Conservation (phyloP, 1,139 yeast species). For the Taphrina flavorubra region DNA sequence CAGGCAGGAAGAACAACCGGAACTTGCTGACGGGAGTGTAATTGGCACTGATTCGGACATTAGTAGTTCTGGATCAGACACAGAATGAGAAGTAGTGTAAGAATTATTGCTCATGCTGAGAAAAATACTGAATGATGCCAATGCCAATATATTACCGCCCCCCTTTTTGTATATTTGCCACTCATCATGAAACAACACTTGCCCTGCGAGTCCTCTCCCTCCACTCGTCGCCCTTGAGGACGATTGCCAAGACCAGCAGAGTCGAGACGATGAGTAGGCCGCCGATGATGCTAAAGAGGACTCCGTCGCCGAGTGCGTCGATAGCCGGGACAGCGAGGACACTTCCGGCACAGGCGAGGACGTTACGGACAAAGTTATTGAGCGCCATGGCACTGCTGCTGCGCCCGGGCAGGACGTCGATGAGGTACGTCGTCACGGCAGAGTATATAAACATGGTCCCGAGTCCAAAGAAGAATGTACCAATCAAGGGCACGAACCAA, state of each 20-base stretch:
- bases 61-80: conserved; percentile 3
- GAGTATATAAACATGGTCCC: conserved; percentile 86
- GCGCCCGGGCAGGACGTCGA: conserved; percentile 83
- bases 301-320: conserved; percentile 19
- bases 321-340: conserved; percentile 20
- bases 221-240: conserved; percentile 26
- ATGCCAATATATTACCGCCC: background rate
- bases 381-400: conserved; percentile 90
- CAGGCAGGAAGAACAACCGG: background rate
- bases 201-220: conserved; percentile 12
- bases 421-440: conserved; percentile 77
- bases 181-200: background rate
- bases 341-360: conserved; percentile 20
- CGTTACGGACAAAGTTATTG: conserved; percentile 54
- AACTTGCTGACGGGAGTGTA: background rate
- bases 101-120: background rate
- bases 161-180: no score
- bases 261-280: conserved; percentile 4
- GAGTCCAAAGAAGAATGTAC: conserved; percentile 80
- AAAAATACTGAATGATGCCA: background rate
- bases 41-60: conserved; percentile 1
- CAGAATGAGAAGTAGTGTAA: background rate
- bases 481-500: conserved; percentile 78
- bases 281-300: conserved; percentile 20
- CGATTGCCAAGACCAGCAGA: conserved; percentile 11